phyloP scores from a whole-genome alignment of 2,329 filamentous ascomycete species.

The Chalara sp. region DNA sequence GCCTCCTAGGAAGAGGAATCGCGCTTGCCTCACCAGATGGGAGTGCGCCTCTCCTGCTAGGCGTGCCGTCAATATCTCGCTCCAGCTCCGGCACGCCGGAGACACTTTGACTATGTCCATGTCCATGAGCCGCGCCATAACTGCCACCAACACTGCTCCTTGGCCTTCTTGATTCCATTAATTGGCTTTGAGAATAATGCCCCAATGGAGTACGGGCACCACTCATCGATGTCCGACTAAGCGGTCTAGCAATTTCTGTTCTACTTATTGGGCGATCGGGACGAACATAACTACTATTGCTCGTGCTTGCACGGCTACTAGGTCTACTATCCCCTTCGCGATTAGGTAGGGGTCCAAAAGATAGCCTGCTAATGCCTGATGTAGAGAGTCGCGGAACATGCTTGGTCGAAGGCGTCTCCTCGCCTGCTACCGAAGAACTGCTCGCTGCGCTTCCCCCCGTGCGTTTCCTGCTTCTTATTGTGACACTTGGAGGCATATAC shows the following conservation, averaged over 20 bases:
- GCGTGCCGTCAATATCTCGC: slow-evolving; percentile 31
- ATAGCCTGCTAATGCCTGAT: slow-evolving; percentile 55
- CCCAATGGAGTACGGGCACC: slow-evolving; percentile 27
- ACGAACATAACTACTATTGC: slow-evolving; percentile 17
- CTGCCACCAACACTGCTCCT: slow-evolving; percentile 25
- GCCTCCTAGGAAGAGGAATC: slow-evolving; percentile 45
- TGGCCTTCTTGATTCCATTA: slow-evolving; percentile 24
- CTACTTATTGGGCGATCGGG: slow-evolving; percentile 24
- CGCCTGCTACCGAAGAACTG: slow-evolving; percentile 18
- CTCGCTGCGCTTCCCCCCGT: slow-evolving; percentile 42
- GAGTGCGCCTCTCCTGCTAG: slow-evolving; percentile 36
- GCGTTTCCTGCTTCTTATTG: slow-evolving; percentile 64
- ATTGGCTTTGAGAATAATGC: slow-evolving; percentile 25
- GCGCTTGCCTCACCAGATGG: slow-evolving; percentile 36
- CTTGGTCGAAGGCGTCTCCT: slow-evolving; percentile 33
- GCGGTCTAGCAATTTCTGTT: slow-evolving; percentile 23
- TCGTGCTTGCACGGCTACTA: slow-evolving; percentile 23
- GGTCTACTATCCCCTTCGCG: slow-evolving; percentile 30
- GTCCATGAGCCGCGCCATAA: slow-evolving; percentile 21
- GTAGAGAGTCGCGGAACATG: slow-evolving; percentile 54
- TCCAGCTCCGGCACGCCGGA: slow-evolving; percentile 24
- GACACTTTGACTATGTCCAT: slow-evolving; percentile 29
- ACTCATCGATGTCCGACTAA: slow-evolving; percentile 24
- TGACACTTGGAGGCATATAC: slow-evolving; percentile 48
- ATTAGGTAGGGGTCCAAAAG: slow-evolving; percentile 55